Conservation (phyloP, 495 filamentous ascomycete genomes). For the Neurospora discreta region DNA sequence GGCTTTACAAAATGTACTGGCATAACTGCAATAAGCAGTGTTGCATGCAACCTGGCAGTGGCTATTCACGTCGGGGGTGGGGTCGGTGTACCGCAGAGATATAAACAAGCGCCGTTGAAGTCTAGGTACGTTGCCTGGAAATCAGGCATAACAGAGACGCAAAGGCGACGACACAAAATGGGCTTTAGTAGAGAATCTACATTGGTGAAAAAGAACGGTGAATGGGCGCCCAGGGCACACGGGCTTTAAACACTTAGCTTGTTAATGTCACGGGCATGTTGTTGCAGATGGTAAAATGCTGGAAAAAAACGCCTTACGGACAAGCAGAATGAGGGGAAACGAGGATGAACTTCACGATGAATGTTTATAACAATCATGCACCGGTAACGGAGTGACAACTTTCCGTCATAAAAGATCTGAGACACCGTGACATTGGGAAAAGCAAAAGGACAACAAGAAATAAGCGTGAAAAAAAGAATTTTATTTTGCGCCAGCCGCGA, state of each 20-base stretch:
- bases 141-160: too few relatives aligned
- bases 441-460: background rate
- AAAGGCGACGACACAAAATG: background rate
- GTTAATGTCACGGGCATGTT: background rate
- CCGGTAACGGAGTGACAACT: background rate
- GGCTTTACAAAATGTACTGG: background rate
- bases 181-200: background rate
- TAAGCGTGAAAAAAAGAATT: background rate
- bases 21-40: background rate
- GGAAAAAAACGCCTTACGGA: background rate
- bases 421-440: background rate
- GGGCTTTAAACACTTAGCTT: background rate
- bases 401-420: background rate
- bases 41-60: background rate
- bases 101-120: too few relatives aligned
- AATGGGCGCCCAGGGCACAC: background rate
- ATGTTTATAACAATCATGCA: background rate
- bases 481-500: constrained; percentile 20
- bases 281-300: too few relatives aligned
- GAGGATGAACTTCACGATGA: background rate
- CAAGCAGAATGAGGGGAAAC: background rate
- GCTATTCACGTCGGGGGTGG: background rate
- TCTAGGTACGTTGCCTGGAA: too few relatives aligned
- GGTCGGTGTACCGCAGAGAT: too few relatives aligned
- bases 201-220: background rate